phyloP scores from a whole-genome alignment of 2,329 filamentous ascomycete genomes.

The Trichophyton equinum region DNA sequence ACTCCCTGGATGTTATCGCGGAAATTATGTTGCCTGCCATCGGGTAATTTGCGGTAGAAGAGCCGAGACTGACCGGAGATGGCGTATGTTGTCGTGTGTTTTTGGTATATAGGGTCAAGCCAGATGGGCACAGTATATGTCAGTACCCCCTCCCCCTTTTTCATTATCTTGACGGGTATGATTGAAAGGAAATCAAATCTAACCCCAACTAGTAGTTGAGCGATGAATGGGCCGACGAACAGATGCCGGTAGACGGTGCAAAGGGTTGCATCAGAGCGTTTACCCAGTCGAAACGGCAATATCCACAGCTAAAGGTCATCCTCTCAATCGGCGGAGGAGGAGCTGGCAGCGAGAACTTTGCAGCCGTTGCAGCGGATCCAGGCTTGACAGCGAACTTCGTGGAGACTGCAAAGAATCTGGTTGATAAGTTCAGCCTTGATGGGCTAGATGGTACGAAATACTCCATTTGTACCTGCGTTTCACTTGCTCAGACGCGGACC shows the following conservation, averaged over 20 bases:
- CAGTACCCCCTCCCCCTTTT: conserved; percentile 29
- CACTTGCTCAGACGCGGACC: not conserved
- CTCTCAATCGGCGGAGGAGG: conserved; percentile 61
- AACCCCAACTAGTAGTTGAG: conserved; percentile 44
- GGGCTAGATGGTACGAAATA: conserved; percentile 58
- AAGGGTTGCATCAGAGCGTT: conserved; percentile 61
- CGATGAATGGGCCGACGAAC: conserved; percentile 64
- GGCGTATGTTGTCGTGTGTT: not conserved
- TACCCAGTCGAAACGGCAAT: conserved; percentile 56
- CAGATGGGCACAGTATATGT: conserved; percentile 67
- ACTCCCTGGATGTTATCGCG: not conserved
- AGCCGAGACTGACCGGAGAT: not conserved
- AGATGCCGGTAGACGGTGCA: conserved; percentile 59
- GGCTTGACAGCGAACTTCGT: conserved; percentile 56
- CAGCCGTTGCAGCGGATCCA: conserved; percentile 51
- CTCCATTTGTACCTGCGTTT: not conserved
- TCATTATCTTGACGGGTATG: conserved; percentile 14
- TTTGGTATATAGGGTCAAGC: conserved; percentile 43
- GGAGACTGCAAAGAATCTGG: conserved; percentile 51
- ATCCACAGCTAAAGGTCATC: conserved; percentile 60
- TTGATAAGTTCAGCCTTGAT: conserved; percentile 59
- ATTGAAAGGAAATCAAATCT: conserved; percentile 8
- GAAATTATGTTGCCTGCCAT: not conserved
- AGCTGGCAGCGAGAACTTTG: conserved; percentile 53
- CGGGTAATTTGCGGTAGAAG: not conserved